These are phyloP conservation scores for Blastobotrys petasosporus DNA, from an alignment of 1,139 yeast genomes.

Conservation along the genomic window DNA sequence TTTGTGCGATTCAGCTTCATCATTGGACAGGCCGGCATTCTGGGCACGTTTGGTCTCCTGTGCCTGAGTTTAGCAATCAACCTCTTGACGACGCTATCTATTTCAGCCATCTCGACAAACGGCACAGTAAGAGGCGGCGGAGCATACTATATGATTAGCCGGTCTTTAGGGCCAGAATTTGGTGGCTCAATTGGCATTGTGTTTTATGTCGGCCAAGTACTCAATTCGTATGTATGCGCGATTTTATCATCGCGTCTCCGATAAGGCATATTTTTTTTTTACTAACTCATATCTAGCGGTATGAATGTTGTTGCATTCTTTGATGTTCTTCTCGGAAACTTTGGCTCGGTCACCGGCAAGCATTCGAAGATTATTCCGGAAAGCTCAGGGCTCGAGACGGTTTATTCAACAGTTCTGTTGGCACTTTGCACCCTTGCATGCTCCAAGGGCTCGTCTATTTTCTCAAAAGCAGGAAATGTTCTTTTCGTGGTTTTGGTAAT, in stretches of 20 bases:
- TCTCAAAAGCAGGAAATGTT: slow-evolving; percentile 76
- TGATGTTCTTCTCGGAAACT: slow-evolving; percentile 63
- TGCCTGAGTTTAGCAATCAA: slow-evolving; percentile 60
- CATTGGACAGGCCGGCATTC: slow-evolving; percentile 69
- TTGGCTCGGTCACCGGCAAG: slow-evolving; percentile 54
- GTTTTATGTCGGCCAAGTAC: slow-evolving; percentile 72
- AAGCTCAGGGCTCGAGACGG: slow-evolving; percentile 49
- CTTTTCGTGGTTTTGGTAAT: slow-evolving; percentile 61
- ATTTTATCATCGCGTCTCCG: slow-evolving; percentile 9
- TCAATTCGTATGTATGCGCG: slow-evolving; percentile 44
- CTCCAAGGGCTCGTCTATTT: slow-evolving; percentile 68
- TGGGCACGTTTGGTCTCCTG: slow-evolving; percentile 47
- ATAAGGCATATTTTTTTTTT: too few relatives aligned
- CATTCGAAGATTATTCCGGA: slow-evolving; percentile 49
- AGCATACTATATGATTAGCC: slow-evolving; percentile 73
- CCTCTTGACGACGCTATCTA: slow-evolving; percentile 63
- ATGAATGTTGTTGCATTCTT: slow-evolving; percentile 76
- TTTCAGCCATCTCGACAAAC: slow-evolving; percentile 76
- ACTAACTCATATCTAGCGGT: slow-evolving; percentile 32
- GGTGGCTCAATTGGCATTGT: slow-evolving; percentile 80
- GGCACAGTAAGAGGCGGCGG: slow-evolving; percentile 85
- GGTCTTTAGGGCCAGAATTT: slow-evolving; percentile 76
- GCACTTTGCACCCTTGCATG: slow-evolving; percentile 73
- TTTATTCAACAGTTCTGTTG: slow-evolving; percentile 61
- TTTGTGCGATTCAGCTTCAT: slow-evolving; percentile 74